Evolutionary conservation across 495 filamentous ascomycete species (phyloP).

Genomic region (Xylaria castorea): DNA sequence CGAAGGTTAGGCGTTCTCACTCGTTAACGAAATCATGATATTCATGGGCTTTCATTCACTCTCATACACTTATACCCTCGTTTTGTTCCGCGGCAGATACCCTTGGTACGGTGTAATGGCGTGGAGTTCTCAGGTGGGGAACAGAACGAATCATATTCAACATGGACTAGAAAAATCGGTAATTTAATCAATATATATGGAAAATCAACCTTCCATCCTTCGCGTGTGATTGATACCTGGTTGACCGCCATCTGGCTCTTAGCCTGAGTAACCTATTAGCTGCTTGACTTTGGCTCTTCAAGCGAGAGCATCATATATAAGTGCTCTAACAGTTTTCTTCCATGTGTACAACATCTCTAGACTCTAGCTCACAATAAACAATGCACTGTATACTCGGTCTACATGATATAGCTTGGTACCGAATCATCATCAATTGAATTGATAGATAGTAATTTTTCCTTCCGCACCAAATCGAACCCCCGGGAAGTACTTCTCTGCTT

Average conservation of each 20-base stretch:
- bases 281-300: not conserved
- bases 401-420: not conserved
- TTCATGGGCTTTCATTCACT: not conserved
- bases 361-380: not conserved
- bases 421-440: not conserved
- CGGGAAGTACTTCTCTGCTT: not conserved
- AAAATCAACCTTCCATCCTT: not conserved
- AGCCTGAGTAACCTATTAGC: not conserved
- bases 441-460: not conserved
- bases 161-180: not conserved
- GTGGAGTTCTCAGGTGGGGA: conserved; percentile 14
- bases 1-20: not conserved
- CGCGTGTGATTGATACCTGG: not conserved
- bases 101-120: conserved; percentile 10
- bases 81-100: conserved; percentile 15
- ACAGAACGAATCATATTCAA: not conserved
- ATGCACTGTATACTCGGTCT: not conserved
- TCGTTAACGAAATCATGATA: conserved; percentile 5
- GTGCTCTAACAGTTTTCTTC: not conserved
- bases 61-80: conserved; percentile 24
- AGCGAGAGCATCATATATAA: not conserved
- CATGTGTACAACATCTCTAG: not conserved
- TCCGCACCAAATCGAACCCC: not conserved
- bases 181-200: conserved; percentile 5
- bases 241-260: not conserved